These are phyloP conservation scores for Moniliella sp. DNA, from an alignment of 1,284 basidiomycete genomes.

Conservation along the genomic window DNA sequence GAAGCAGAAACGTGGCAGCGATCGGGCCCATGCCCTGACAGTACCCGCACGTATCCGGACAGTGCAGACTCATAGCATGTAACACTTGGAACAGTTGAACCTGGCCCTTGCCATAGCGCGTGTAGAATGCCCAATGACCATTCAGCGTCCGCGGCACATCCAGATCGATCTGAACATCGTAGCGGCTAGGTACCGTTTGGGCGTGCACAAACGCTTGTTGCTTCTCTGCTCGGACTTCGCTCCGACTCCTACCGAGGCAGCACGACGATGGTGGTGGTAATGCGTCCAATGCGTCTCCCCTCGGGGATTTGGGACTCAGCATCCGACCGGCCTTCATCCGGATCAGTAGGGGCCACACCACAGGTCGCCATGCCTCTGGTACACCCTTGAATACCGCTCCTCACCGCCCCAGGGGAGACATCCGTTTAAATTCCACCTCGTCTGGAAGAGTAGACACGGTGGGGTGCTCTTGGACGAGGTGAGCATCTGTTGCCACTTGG, in stretches of 20 bases:
- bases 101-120: conserved; percentile 64
- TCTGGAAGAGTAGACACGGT: no score
- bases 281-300: no score
- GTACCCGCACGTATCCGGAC: conserved; percentile 71
- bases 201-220: conserved; percentile 40
- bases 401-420: conserved; percentile 29
- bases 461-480: no score
- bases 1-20: conserved; percentile 77
- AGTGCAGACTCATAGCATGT: conserved; percentile 67
- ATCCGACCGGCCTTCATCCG: conserved; percentile 3
- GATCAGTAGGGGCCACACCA: conserved; percentile 62
- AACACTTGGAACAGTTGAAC: conserved; percentile 61
- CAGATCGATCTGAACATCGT: conserved; percentile 91
- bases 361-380: conserved; percentile 80
- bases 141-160: conserved; percentile 91
- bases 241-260: background rate
- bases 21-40: conserved; percentile 98
- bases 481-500: conserved; percentile 19
- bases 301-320: no score
- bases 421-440: no score
- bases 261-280: background rate
- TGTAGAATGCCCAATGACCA: conserved; percentile 80
- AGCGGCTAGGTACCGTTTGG: conserved; percentile 44
- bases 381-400: conserved; percentile 72
- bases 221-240: background rate